phyloP scores from a whole-genome alignment of 495 filamentous ascomycete genomes.

The Melanomma pulvis-pyrius region DNA sequence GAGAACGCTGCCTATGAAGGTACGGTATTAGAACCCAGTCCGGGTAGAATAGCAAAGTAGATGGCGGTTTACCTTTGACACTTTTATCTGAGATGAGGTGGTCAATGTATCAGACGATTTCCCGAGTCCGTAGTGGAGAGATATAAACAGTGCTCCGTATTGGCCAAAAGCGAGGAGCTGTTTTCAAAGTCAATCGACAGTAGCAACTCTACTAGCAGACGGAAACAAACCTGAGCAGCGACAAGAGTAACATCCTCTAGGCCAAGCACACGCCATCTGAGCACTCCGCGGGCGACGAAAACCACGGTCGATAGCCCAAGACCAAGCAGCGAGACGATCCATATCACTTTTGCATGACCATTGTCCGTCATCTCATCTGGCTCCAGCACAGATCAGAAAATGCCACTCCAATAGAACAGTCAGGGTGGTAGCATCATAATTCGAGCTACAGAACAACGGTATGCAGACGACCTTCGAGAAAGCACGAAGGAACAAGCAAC shows the following conservation, averaged over 20 bases:
- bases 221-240: conserved; percentile 19
- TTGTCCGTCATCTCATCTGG: conserved; percentile 9
- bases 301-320: conserved; percentile 12
- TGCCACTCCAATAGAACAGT: background rate
- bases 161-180: conserved; percentile 18
- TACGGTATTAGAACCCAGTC: background rate
- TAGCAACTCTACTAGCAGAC: background rate
- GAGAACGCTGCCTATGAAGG: conserved; percentile 14
- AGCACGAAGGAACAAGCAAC: background rate
- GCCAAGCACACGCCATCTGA: conserved; percentile 26
- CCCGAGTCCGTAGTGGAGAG: conserved; percentile 22
- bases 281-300: conserved; percentile 10
- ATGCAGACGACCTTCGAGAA: background rate
- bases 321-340: conserved; percentile 18
- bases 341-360: conserved; percentile 24
- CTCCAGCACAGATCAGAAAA: background rate
- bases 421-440: background rate
- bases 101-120: conserved; percentile 5
- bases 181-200: background rate
- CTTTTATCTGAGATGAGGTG: background rate
- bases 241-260: conserved; percentile 15
- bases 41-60: background rate
- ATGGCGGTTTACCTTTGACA: too few relatives aligned
- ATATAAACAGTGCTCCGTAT: conserved; percentile 14
- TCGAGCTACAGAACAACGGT: background rate